Conservation (phyloP, 1,139 yeast species). For the Protomyces gravidus region DNA sequence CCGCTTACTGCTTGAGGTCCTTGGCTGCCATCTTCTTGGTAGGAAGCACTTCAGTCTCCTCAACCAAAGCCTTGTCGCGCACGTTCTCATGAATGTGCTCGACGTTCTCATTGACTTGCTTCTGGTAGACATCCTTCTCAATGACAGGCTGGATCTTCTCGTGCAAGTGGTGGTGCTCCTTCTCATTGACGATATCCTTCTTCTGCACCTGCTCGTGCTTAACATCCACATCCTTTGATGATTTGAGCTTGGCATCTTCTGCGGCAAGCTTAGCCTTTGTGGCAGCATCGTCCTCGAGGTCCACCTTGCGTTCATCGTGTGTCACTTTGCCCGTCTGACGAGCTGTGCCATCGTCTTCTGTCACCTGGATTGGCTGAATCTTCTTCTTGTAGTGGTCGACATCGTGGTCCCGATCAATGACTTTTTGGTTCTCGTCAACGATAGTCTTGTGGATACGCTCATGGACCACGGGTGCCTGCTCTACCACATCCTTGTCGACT, state of each 20-base stretch:
- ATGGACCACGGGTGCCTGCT: constrained; percentile 1
- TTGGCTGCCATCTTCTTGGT: not conserved
- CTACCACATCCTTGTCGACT: not conserved
- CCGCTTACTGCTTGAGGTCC: not conserved
- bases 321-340: not conserved
- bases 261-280: not conserved
- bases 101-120: not conserved
- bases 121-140: constrained; percentile 7
- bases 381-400: constrained; percentile 15
- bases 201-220: constrained; percentile 2
- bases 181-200: constrained; percentile 1
- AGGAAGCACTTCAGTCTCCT: constrained; percentile 12
- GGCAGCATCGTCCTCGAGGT: constrained; percentile 2
- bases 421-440: constrained; percentile 8
- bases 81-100: not conserved
- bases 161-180: constrained; percentile 7
- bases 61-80: not conserved
- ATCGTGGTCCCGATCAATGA: constrained; percentile 13
- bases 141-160: constrained; percentile 6
- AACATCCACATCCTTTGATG: not conserved
- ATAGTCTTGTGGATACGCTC: constrained; percentile 8
- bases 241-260: not conserved
- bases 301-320: not conserved
- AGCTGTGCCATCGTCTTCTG: not conserved
- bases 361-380: constrained; percentile 8